Evolutionary conservation across 257 asterid genomes (phyloP).

Genomic region (Apocynum venetum): DNA sequence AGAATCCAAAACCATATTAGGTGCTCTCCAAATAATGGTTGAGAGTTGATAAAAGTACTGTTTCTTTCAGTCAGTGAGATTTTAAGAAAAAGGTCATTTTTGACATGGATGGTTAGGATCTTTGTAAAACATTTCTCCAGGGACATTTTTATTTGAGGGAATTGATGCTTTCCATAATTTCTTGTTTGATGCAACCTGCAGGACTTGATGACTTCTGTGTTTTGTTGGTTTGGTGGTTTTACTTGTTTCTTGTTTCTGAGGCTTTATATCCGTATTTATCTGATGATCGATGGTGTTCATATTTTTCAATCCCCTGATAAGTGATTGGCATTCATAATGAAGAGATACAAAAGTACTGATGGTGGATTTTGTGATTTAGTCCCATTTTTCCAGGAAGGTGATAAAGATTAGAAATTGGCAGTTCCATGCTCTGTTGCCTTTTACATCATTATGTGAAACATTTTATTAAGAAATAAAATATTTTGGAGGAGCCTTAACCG

Average conservation of each 20-base stretch:
- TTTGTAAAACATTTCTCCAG: background rate
- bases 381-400: background rate
- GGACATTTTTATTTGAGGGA: background rate
- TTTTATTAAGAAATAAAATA: background rate
- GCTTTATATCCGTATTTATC: background rate
- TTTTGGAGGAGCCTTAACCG: background rate
- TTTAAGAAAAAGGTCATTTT: background rate
- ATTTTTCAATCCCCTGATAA: background rate
- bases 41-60: background rate
- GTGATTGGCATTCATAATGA: background rate
- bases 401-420: background rate
- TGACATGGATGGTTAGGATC: background rate
- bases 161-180: background rate
- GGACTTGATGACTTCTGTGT: background rate
- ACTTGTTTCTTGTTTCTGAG: background rate
- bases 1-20: background rate
- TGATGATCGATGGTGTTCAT: background rate
- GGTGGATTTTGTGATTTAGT: background rate
- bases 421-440: background rate
- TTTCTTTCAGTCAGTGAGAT: background rate
- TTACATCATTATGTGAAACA: background rate
- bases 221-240: background rate
- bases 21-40: background rate
- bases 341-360: background rate
- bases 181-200: background rate